Percentiles rank a stretch among this genome's conserved stretches.
These are phyloP conservation scores for Beauveria sp. DNA, from an alignment of 2,329 filamentous ascomycete genomes.

Conservation along the genomic window DNA sequence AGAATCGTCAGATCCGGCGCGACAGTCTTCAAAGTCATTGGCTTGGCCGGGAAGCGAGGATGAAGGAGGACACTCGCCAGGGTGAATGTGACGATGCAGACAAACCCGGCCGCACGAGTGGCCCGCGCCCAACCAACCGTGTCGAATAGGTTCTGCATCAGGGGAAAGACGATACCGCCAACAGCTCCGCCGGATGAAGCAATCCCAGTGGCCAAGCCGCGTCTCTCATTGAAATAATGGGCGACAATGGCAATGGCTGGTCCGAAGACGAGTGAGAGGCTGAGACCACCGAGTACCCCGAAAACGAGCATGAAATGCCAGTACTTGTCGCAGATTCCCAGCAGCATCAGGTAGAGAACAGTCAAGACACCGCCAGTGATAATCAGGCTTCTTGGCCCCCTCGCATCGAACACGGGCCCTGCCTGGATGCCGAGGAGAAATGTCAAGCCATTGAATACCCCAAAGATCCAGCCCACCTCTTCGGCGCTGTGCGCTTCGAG, in stretches of 20 bases:
- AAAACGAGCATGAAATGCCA: constrained; percentile 75
- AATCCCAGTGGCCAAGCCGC: constrained; percentile 68
- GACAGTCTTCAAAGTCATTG: too few relatives aligned
- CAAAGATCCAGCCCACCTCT: neutral
- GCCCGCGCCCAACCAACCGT: neutral
- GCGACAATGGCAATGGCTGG: constrained; percentile 65
- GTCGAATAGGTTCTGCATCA: constrained; percentile 24
- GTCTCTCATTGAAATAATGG: constrained; percentile 64
- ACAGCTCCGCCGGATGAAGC: constrained; percentile 62
- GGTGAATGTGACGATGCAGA: neutral
- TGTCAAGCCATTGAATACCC: neutral
- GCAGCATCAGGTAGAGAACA: neutral
- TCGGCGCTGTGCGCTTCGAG: neutral
- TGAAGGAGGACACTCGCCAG: constrained; percentile 1
- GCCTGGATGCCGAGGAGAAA: neutral
- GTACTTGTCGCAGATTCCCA: constrained; percentile 30
- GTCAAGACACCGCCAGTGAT: neutral
- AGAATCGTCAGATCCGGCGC: neutral
- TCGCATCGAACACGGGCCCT: constrained; percentile 1
- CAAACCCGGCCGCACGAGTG: neutral
- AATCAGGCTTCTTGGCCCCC: neutral
- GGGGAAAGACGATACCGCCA: constrained; percentile 39
- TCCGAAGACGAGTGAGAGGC: constrained; percentile 67
- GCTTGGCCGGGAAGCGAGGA: neutral
- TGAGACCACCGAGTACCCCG: constrained; percentile 60